Evolutionary conservation across 2,329 filamentous ascomycete genomes (phyloP), one percentile per base, ranked within the genome.

Genomic region (Colletotrichum magnum): DNA sequence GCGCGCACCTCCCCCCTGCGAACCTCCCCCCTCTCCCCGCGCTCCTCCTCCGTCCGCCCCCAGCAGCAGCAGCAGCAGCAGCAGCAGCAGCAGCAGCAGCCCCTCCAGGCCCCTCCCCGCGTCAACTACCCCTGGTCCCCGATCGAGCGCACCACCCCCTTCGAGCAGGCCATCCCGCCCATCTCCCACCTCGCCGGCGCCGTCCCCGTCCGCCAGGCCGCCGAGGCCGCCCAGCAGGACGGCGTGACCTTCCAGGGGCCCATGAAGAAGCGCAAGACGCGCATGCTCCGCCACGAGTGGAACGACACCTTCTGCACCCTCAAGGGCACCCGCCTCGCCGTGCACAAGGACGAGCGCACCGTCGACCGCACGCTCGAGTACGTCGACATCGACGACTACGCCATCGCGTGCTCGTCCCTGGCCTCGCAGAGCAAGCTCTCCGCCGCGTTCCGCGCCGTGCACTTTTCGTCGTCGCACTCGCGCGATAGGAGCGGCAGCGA

Each of bases 211-310:
- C 73, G 72, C 51, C 70, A 71, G 50, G 72, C 72, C 6, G 69
- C 71, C 60, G 77, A 74, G 56, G 74, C 79, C 65, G 73, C 76
- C 73, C 73, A 78, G 74, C 78, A 79, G 24, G 79, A 86, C 61
- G 89, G 89, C 65, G 81, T 92, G 71, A 88, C 89, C 41, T 93
- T 95, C 80, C 89, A 93, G 58, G 96, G 96, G 1, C 94, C 91
- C 80, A 97, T 99, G 90, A 95, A 94, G 86, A 97, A 97, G 86
- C 93, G 95, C 77, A 94, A 94, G 83, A 97, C 92, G 41, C 91
- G 90, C 76, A 90, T 97, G 85, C 88, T 97, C 70, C 93, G 94
- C 51, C 93, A 97, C 79, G 95, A 98, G 83, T 98, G 95, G 95
- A 90, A 94, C 76, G 93, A 97, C 78, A 92, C 94, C 74, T 96